Percentiles rank a stretch among this genome's conserved stretches.
Conservation (phyloP, 495 filamentous ascomycete species). For the Daldinia grandis region DNA sequence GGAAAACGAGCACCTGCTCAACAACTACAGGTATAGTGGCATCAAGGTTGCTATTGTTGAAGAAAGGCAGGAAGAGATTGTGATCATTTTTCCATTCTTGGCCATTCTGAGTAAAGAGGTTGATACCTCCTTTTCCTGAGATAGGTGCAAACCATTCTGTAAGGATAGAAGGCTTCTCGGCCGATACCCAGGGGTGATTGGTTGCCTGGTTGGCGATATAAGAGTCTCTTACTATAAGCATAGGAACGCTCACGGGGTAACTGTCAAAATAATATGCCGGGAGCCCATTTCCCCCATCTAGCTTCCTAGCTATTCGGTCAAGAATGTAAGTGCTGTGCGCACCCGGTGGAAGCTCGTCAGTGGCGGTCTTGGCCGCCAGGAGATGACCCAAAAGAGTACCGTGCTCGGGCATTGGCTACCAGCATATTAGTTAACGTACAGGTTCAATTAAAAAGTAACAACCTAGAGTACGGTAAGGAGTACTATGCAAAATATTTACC, state of each 20-base stretch:
- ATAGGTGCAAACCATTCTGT: slow-evolving; percentile 41
- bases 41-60: slow-evolving; percentile 50
- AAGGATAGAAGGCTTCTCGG: slow-evolving; percentile 36
- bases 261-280: slow-evolving; percentile 44
- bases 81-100: slow-evolving; percentile 52
- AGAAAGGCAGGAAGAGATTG: slow-evolving; percentile 52
- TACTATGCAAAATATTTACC: too few relatives aligned
- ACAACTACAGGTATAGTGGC: slow-evolving; percentile 49
- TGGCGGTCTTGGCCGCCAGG: slow-evolving; percentile 37
- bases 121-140: slow-evolving; percentile 40
- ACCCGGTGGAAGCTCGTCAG: slow-evolving; percentile 35
- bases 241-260: slow-evolving; percentile 35
- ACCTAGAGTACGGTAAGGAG: too few relatives aligned
- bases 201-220: slow-evolving; percentile 43
- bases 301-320: slow-evolving; percentile 25
- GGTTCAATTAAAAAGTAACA: neutral
- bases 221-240: slow-evolving; percentile 40
- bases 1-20: slow-evolving; percentile 49
- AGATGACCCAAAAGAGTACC: slow-evolving; percentile 43
- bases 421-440: neutral
- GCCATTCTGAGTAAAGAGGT: slow-evolving; percentile 47
- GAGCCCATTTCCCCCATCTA: slow-evolving; percentile 18
- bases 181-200: slow-evolving; percentile 34
- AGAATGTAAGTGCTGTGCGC: slow-evolving; percentile 40
- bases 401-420: slow-evolving; percentile 42